Evolutionary conservation across 2,329 filamentous ascomycete genomes (phyloP).

Genomic region (Rhynchosporium secalis): DNA sequence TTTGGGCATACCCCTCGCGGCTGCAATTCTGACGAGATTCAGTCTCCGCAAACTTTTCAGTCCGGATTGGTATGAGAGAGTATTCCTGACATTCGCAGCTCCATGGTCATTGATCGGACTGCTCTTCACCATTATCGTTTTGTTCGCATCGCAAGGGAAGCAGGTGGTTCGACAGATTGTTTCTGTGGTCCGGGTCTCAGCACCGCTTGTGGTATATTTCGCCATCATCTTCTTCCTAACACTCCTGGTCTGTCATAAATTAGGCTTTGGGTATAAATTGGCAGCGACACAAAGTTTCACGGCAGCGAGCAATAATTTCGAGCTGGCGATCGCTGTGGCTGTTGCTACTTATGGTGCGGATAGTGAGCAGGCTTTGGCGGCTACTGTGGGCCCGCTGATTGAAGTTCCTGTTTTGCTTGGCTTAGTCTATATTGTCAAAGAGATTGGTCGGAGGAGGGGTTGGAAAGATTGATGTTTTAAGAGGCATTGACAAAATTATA

Average conservation of each 20-base stretch:
- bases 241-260: conserved; percentile 57
- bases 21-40: conserved; percentile 75
- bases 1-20: conserved; percentile 78
- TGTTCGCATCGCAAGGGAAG: conserved; percentile 79
- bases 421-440: conserved; percentile 73
- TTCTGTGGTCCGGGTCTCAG: conserved; percentile 76
- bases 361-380: conserved; percentile 77
- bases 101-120: conserved; percentile 81
- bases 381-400: conserved; percentile 81
- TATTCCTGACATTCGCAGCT: conserved; percentile 68
- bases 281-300: conserved; percentile 81
- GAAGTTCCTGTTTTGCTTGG: conserved; percentile 81
- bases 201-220: conserved; percentile 82
- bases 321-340: conserved; percentile 85
- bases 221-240: conserved; percentile 71
- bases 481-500: background rate
- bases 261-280: conserved; percentile 74
- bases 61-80: conserved; percentile 61
- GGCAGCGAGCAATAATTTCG: conserved; percentile 90
- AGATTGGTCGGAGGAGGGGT: conserved; percentile 50
- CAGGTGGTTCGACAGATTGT: conserved; percentile 82
- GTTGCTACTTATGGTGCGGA: conserved; percentile 76
- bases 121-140: conserved; percentile 81
- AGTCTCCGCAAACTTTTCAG: conserved; percentile 55
- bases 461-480: conserved; percentile 35